Conservation (phyloP, 2,329 filamentous ascomycete genomes). For the Pezicula rhizophila region DNA sequence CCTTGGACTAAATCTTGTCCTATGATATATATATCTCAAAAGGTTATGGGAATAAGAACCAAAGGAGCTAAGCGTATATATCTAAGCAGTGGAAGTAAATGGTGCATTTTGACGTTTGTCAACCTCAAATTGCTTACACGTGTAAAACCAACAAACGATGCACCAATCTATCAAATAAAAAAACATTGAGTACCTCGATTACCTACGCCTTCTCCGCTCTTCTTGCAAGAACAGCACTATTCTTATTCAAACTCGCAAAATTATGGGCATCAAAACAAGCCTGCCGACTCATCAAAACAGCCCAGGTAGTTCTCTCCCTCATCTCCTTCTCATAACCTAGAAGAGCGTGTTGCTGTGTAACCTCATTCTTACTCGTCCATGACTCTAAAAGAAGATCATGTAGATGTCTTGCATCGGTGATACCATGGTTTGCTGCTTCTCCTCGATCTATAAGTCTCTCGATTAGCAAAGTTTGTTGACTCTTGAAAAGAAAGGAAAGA, state of each 20-base stretch:
- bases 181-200: no score
- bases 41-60: no score
- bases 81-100: no score
- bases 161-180: no score
- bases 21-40: no score
- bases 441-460: constrained; percentile 39
- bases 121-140: no score
- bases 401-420: constrained; percentile 44
- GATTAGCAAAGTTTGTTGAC: neutral
- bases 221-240: constrained; percentile 29
- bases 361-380: constrained; percentile 8
- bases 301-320: constrained; percentile 35
- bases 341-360: constrained; percentile 7
- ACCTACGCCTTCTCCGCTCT: neutral
- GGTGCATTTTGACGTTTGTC: no score
- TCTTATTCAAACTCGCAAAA: constrained; percentile 35
- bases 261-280: constrained; percentile 51
- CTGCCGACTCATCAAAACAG: constrained; percentile 43
- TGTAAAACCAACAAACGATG: no score
- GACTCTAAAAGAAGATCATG: constrained; percentile 22
- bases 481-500: neutral
- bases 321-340: constrained; percentile 38
- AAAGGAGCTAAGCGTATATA: no score
- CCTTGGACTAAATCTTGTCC: no score
- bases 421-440: constrained; percentile 52